Evolutionary conservation across 2,329 filamentous ascomycete genomes (phyloP), one percentile per base, ranked within the genome.

Genomic region (Penicillium sp.): DNA sequence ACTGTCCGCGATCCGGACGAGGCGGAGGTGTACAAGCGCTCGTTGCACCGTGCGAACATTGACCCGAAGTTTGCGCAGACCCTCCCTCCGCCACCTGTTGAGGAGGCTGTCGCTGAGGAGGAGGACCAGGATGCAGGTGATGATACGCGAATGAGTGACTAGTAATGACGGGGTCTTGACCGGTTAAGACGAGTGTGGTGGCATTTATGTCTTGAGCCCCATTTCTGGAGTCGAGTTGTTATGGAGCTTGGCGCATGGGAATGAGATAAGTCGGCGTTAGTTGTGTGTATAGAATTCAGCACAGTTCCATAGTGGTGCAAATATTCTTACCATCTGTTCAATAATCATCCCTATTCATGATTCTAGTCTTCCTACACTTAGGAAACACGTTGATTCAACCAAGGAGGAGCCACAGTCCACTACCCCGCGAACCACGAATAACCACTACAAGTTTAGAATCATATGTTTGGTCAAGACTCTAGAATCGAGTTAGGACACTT

Each of bases 1-100:
- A 73, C 75, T 12, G 78, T 84, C 7, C 77, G 80, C 53, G 82
- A 85, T 55, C 79, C 83, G 0, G 76, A 80, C 45, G 79, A 80
- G 52, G 76, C 74, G 1, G 82, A 84, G 64, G 67, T 72, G n/a
- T 80, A 79, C 63, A 80, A 79, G 67, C 76, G 84, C 42, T 71
- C 76, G 34, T 68, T 73, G 35, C 76, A 80, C 56, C 73, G 78
- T 51, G 78, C 77, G 41, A 76, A 77, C 58, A 78, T 81, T 55
- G 82, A 84, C 59, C 74, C 75, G 0, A 73, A 73, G 49, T 81
- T 79, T 57, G 73, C 71, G 5, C 72, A 73, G 47, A 69, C 66
- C 4, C 68, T 78, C 59, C 74, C 74, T 12, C 68, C 73, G 45
- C 58, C 55, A 17, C 54, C 65, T 20, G 39, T 37, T 15, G 63